A percentile compares a stretch with the other conserved stretches of the same genome.
phyloP scores from a whole-genome alignment of 495 filamentous ascomycete genomes.

The Penicillium antarcticum region DNA sequence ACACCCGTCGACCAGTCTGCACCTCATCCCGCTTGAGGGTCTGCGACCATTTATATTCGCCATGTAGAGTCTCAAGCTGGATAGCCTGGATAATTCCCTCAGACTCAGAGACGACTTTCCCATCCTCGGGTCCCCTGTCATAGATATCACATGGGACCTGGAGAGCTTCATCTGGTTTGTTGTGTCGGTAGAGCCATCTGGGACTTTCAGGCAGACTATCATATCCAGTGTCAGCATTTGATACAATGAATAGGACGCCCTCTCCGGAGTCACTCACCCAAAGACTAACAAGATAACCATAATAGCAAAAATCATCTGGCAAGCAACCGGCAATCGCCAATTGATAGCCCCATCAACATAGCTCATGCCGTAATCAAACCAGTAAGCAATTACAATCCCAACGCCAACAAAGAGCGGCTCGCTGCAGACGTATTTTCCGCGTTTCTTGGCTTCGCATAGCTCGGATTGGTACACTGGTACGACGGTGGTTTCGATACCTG shows the following conservation, averaged over 20 bases:
- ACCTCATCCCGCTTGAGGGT: conserved; percentile 50
- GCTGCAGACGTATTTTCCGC: conserved; percentile 43
- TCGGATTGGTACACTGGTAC: conserved; percentile 52
- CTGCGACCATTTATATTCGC: conserved; percentile 42
- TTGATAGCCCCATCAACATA: conserved; percentile 32
- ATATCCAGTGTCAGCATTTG: neutral
- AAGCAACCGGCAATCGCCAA: conserved; percentile 46
- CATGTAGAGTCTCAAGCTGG: conserved; percentile 38
- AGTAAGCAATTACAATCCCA: conserved; percentile 40
- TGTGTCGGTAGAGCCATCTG: conserved; percentile 42
- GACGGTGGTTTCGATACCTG: conserved; percentile 47
- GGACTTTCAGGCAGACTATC: conserved; percentile 42
- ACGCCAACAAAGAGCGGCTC: conserved; percentile 42
- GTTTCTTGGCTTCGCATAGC: conserved; percentile 36
- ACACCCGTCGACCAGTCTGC: conserved; percentile 47
- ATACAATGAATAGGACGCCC: conserved; percentile 4
- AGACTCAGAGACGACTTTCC: conserved; percentile 41
- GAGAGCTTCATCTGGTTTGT: conserved; percentile 40
- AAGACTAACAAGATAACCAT: conserved; percentile 33
- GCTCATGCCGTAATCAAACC: conserved; percentile 45
- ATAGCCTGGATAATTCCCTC: conserved; percentile 45
- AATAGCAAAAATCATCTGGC: conserved; percentile 40
- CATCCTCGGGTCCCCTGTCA: conserved; percentile 33
- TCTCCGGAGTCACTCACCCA: conserved; percentile 15
- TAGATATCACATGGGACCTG: conserved; percentile 49